These are phyloP conservation scores for Trapa bicornis DNA, from an alignment of 345 rosid species.

Conservation along the genomic window DNA sequence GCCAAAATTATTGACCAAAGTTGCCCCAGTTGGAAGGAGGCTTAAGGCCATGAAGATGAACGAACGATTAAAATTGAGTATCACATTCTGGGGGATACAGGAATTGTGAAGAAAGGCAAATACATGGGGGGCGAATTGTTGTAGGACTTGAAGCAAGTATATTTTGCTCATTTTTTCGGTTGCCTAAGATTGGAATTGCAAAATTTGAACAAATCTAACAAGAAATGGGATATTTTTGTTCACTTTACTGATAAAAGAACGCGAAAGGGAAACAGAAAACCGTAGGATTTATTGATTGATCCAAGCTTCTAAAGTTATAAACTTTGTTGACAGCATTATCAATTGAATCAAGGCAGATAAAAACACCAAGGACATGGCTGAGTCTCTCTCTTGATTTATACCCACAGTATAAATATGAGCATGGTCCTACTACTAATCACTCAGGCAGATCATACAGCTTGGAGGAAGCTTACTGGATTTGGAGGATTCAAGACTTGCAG, in stretches of 20 bases:
- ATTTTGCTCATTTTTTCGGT: too few relatives aligned
- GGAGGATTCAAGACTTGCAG: constrained; percentile 33
- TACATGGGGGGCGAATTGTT: not conserved
- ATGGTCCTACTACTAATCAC: not conserved
- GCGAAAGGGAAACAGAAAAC: not conserved
- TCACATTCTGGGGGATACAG: not conserved
- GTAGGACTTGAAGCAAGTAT: too few relatives aligned
- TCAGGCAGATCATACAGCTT: not conserved
- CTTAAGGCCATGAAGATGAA: too few relatives aligned
- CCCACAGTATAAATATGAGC: not conserved
- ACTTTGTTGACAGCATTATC: not conserved
- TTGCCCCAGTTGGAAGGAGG: too few relatives aligned
- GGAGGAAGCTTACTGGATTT: not conserved
- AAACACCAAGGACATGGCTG: not conserved
- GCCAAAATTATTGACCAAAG: too few relatives aligned
- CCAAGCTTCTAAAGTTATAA: not conserved
- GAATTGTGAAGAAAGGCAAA: not conserved
- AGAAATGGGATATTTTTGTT: too few relatives aligned
- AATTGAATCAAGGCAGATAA: constrained; percentile 1
- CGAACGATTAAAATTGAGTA: too few relatives aligned
- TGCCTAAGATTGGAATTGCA: not conserved
- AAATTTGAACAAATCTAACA: not conserved
- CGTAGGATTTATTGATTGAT: not conserved
- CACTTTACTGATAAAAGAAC: too few relatives aligned
- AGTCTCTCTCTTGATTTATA: not conserved